Percentiles rank a stretch among this genome's conserved stretches.
phyloP scores from a whole-genome alignment of 2,329 filamentous ascomycete genomes.

The Penicillium occitanis region DNA sequence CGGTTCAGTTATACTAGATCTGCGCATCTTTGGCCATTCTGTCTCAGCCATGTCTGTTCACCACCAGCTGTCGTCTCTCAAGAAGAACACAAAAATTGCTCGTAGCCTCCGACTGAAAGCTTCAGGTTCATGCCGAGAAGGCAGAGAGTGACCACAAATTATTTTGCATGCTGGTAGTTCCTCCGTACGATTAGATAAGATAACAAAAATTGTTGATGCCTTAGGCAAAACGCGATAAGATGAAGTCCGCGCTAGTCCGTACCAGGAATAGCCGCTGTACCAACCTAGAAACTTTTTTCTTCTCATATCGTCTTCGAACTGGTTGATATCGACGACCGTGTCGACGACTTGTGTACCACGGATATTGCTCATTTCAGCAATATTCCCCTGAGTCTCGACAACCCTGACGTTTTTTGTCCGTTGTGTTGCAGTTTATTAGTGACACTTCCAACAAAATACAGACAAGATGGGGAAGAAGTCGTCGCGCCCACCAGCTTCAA shows the following conservation, averaged over 20 bases:
- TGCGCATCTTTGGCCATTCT: not conserved
- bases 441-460: not conserved
- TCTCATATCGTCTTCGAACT: slow-evolving; percentile 21
- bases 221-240: slow-evolving; percentile 31
- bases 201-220: slow-evolving; percentile 1
- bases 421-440: slow-evolving; percentile 11
- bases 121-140: not conserved
- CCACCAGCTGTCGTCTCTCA: not conserved
- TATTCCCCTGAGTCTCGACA: slow-evolving; percentile 10
- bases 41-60: not conserved
- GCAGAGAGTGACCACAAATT: not conserved
- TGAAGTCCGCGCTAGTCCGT: slow-evolving; percentile 30
- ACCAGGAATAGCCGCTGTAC: slow-evolving; percentile 34
- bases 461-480: slow-evolving; percentile 49
- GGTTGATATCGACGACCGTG: slow-evolving; percentile 9
- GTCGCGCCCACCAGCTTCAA: slow-evolving; percentile 43
- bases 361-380: slow-evolving; percentile 9
- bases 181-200: not conserved
- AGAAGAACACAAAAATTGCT: not conserved
- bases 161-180: not conserved
- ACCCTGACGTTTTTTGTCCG: slow-evolving; percentile 5
- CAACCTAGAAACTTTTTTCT: slow-evolving; percentile 45
- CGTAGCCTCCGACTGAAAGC: not conserved
- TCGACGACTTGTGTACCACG: slow-evolving; percentile 6
- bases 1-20: not conserved